Conservation (phyloP, 306 rosid genomes). For the Sicyos baderoa region DNA sequence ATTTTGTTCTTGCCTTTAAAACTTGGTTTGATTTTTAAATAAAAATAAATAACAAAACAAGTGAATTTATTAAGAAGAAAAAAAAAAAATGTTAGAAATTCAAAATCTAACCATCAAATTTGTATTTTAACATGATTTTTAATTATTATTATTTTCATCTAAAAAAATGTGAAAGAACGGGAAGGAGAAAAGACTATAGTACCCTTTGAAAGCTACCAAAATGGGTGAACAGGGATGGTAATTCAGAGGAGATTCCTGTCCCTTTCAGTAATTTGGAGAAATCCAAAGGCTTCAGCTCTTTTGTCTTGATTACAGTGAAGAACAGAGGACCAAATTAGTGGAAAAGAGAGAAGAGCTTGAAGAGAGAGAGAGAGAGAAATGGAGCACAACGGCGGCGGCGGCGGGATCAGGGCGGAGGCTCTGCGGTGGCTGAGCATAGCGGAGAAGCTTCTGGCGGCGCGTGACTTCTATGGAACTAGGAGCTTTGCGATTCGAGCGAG, state of each 20-base stretch:
- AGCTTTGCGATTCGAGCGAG: slow-evolving; percentile 80
- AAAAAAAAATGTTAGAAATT: no score
- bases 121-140: no score
- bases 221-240: not conserved
- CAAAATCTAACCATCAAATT: no score
- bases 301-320: slow-evolving; percentile 16
- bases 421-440: slow-evolving; percentile 80
- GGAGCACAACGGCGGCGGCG: slow-evolving; percentile 19
- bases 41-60: no score
- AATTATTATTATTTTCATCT: not conserved
- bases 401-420: slow-evolving; percentile 54
- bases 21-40: no score
- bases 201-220: slow-evolving; percentile 6
- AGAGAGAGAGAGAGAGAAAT: not conserved
- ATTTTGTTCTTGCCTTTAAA: no score
- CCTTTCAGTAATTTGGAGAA: not conserved
- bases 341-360: not conserved
- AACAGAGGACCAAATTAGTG: slow-evolving; percentile 17
- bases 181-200: not conserved
- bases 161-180: not conserved
- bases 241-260: not conserved
- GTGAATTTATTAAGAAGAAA: no score
- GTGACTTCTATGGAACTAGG: slow-evolving; percentile 68
- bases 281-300: not conserved
- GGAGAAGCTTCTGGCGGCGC: slow-evolving; percentile 59